These are phyloP conservation scores for Kandelia obovata DNA, from an alignment of 345 rosid genomes.

Conservation along the genomic window DNA sequence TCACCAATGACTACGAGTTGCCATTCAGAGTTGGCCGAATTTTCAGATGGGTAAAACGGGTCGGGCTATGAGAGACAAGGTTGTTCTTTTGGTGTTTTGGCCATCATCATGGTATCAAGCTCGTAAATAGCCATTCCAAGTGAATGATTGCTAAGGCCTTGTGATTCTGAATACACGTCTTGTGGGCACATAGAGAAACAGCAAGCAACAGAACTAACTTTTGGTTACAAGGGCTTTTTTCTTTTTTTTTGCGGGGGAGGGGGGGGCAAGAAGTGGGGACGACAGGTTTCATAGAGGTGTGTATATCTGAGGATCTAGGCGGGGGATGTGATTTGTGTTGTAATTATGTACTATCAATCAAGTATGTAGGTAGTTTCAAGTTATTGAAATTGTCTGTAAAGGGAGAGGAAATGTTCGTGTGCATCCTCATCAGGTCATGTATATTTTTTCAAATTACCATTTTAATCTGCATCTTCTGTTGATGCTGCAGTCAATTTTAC, in stretches of 20 bases:
- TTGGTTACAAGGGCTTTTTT: conserved; percentile 10
- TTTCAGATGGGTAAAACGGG: conserved; percentile 99
- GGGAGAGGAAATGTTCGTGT: not conserved
- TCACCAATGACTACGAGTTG: conserved; percentile 77
- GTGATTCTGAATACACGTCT: conserved; percentile 14
- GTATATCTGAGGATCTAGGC: conserved; percentile 25
- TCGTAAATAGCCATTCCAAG: conserved; percentile 1
- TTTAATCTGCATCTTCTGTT: too few relatives aligned
- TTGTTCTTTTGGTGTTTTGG: not conserved
- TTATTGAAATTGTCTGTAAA: conserved; percentile 6
- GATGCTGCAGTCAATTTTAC: too few relatives aligned
- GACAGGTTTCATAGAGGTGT: conserved; percentile 27
- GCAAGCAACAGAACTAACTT: conserved; percentile 11
- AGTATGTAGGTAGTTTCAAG: conserved; percentile 25
- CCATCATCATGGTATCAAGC: conserved; percentile 4
- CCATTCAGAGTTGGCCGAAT: conserved; percentile 83
- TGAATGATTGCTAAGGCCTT: conserved; percentile 9
- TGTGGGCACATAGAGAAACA: conserved; percentile 26
- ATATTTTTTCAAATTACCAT: too few relatives aligned
- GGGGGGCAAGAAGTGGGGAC: not conserved
- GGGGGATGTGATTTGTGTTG: conserved; percentile 34
- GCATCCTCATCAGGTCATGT: too few relatives aligned
- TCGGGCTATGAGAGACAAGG: conserved; percentile 54
- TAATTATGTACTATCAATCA: conserved; percentile 20
- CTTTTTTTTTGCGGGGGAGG: too few relatives aligned